These are phyloP conservation scores for Beta corolliflora DNA, from an alignment of 179 eudicot species.

Conservation along the genomic window DNA sequence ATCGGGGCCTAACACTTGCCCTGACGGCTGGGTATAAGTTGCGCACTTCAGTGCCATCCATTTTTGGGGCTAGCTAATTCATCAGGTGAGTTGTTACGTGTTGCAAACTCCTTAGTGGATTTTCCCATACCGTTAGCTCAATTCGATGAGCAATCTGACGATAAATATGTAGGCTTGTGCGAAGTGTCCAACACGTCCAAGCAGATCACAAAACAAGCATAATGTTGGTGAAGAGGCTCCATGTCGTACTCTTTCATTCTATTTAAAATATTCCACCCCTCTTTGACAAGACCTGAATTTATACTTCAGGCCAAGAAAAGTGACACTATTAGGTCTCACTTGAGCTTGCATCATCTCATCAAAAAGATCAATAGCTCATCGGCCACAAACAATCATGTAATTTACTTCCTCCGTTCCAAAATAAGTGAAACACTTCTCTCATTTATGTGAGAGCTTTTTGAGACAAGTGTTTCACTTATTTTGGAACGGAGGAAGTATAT, in stretches of 20 bases:
- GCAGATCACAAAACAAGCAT: slow-evolving; percentile 71
- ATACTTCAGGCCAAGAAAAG: slow-evolving; percentile 66
- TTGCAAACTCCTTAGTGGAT: too few species aligned
- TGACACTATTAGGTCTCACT: slow-evolving; percentile 63
- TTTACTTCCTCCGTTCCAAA: too few species aligned
- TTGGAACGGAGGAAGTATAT: too few species aligned
- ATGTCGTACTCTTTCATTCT: slow-evolving; percentile 59
- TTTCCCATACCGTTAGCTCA: slow-evolving; percentile 61
- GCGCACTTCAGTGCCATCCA: too few species aligned
- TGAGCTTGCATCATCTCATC: slow-evolving; percentile 34
- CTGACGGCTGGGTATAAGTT: too few species aligned
- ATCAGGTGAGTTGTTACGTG: too few species aligned
- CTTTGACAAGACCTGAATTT: slow-evolving; percentile 67
- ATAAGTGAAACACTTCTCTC: too few species aligned
- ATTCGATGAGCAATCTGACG: slow-evolving; percentile 56
- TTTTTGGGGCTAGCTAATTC: too few species aligned
- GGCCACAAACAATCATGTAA: slow-evolving; percentile 62
- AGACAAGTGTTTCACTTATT: too few species aligned
- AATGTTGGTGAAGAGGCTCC: slow-evolving; percentile 69
- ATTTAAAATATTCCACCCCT: slow-evolving; percentile 69
- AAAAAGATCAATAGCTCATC: slow-evolving; percentile 67
- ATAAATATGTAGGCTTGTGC: slow-evolving; percentile 60
- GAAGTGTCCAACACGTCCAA: slow-evolving; percentile 71
- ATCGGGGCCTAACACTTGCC: too few species aligned
- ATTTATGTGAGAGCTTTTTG: too few species aligned